Percentiles rank a stretch among this genome's conserved stretches.
Evolutionary conservation across 352 stramenopile species (phyloP).

Genomic region (Halophytophthora batemanensis): DNA sequence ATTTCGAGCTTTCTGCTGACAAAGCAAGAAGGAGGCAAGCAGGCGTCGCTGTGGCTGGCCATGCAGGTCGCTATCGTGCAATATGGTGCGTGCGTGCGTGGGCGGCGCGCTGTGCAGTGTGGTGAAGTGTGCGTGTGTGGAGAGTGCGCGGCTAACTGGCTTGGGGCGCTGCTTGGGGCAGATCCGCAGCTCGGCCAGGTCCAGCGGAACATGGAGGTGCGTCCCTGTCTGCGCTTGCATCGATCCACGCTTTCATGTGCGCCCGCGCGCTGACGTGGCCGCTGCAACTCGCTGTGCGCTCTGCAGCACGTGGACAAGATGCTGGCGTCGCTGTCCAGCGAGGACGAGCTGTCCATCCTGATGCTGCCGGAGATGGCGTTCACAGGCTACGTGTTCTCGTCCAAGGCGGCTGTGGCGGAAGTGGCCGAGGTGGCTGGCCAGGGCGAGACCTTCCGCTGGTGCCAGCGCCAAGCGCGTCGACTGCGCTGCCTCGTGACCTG

Average conservation of each 20-base stretch:
- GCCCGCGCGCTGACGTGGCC: background rate
- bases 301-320: conserved; percentile 59
- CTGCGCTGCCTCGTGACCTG: conserved; percentile 67
- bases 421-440: conserved; percentile 58
- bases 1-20: background rate
- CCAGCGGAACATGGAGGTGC: conserved; percentile 66
- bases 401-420: conserved; percentile 44
- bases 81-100: conserved; percentile 66
- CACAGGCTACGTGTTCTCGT: conserved; percentile 77
- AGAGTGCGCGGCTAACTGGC: no score
- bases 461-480: conserved; percentile 51
- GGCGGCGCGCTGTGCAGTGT: no score
- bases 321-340: conserved; percentile 40
- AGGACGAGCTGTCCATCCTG: conserved; percentile 60
- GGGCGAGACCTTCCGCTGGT: conserved; percentile 68
- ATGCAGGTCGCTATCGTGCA: conserved; percentile 81
- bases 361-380: conserved; percentile 86
- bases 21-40: background rate
- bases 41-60: background rate
- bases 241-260: background rate
- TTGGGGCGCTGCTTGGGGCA: conserved; percentile 7
- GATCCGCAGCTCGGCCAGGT: conserved; percentile 70
- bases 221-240: background rate
- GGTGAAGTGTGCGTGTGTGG: no score
- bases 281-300: background rate